These are phyloP conservation scores for Leccinum fibrillosum DNA, from an alignment of 768 basidiomycete species.

Conservation along the genomic window DNA sequence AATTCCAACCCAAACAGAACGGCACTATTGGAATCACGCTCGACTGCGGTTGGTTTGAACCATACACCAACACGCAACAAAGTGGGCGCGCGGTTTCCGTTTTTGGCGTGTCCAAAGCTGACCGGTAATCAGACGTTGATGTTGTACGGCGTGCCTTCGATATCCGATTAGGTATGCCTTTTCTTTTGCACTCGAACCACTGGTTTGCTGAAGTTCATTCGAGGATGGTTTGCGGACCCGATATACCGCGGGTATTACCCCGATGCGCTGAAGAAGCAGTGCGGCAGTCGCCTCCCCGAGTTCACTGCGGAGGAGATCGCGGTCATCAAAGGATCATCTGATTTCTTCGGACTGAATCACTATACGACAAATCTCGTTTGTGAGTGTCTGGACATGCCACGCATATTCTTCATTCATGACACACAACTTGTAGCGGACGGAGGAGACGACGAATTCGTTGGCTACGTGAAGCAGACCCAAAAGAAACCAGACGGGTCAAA, in stretches of 20 bases:
- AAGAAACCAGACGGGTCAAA: constrained; percentile 64
- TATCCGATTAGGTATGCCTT: constrained; percentile 62
- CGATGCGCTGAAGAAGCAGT: constrained; percentile 51
- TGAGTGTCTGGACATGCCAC: constrained; percentile 31
- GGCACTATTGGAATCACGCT: constrained; percentile 78
- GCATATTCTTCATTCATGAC: background rate
- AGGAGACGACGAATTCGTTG: constrained; percentile 66
- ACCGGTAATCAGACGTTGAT: constrained; percentile 47
- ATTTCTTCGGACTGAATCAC: constrained; percentile 77
- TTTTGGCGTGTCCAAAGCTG: background rate
- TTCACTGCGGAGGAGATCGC: constrained; percentile 57
- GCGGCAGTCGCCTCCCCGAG: constrained; percentile 57
- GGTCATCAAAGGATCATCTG: constrained; percentile 63
- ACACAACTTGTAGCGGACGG: constrained; percentile 44
- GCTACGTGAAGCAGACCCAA: constrained; percentile 60
- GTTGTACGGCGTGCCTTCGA: constrained; percentile 75
- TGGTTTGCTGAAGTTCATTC: constrained; percentile 16
- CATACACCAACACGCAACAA: constrained; percentile 65
- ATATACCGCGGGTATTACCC: constrained; percentile 78
- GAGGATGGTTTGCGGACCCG: constrained; percentile 70
- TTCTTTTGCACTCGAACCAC: constrained; percentile 28
- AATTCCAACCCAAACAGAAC: constrained; percentile 60
- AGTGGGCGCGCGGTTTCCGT: constrained; percentile 37
- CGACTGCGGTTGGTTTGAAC: constrained; percentile 74
- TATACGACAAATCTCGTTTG: constrained; percentile 72